A percentile compares a stretch with the other conserved stretches of the same genome.
Conservation (phyloP, 768 basidiomycete genomes). For the Kondoa malvinella region DNA sequence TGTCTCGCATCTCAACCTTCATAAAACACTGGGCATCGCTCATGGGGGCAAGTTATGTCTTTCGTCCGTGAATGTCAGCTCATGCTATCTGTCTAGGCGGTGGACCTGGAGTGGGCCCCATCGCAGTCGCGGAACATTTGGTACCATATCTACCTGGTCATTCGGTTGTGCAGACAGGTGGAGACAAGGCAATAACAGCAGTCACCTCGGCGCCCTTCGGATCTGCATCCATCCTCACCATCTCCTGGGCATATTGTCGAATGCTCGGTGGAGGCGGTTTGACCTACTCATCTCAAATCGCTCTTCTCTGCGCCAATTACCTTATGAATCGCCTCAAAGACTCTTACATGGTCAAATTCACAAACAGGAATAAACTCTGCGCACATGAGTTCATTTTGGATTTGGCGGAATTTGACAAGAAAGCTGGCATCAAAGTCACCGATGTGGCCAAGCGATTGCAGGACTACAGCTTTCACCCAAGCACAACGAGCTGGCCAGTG, state of each 20-base stretch:
- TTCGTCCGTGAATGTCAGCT: not conserved
- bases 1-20: constrained; percentile 93
- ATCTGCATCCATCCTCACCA: constrained; percentile 81
- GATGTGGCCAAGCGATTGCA: constrained; percentile 91
- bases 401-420: constrained; percentile 81
- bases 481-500: constrained; percentile 96
- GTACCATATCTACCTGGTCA: constrained; percentile 87
- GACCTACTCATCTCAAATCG: constrained; percentile 63
- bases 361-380: constrained; percentile 75
- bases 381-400: constrained; percentile 94
- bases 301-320: constrained; percentile 90
- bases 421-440: constrained; percentile 66
- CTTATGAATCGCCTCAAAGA: constrained; percentile 73
- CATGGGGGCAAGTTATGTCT: constrained; percentile 5
- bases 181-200: constrained; percentile 59
- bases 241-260: constrained; percentile 95
- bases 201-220: constrained; percentile 86
- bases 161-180: constrained; percentile 51
- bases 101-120: constrained; percentile 38
- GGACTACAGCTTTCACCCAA: constrained; percentile 64
- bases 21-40: constrained; percentile 40
- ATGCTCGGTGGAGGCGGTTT: constrained; percentile 96
- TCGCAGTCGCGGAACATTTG: constrained; percentile 84
- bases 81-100: not conserved
- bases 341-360: constrained; percentile 73